Base-by-base conservation (phyloP, 192 early-diverging fungal species). In the Podila minutissima region DNA sequence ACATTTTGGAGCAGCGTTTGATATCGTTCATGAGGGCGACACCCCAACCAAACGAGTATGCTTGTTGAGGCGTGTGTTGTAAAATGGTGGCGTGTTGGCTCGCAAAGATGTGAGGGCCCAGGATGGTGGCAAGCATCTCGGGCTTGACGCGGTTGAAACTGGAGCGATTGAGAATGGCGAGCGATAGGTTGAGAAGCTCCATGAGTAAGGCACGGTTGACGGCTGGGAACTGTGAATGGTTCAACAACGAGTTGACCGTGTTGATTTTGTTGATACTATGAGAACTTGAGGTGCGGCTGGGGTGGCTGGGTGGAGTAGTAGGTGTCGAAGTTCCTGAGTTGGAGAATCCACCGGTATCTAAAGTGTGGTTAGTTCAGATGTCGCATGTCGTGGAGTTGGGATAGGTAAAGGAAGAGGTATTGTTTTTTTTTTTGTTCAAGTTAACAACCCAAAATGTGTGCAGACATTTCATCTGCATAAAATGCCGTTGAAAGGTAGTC, bases 1-100 rank as follows among this genome's bases (percentile, higher is more conserved):
- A 81, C 76, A 81, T 81, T 60, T 81, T 81, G 1, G 70, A 72
- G 55, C 76, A 81, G 0, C 76, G 69, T 65, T 81, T 81, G 28
- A 81, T 81, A 11, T 81, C 76, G 32, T 81, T 81, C 8, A 72
- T 66, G 24, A 81, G 71, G 0, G 76, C 69, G 15, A 81, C 41
- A 31, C 76, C 76, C 76, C 76, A 81, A 26, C 76, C 76, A 51
- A 68, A 81, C 5, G 70, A 72, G 26, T 81, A 81, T 0, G 76
- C 57, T 24, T 81, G 76, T 15, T 81, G 76, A 19, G 76, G 76
- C 0, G 76, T 81, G 20, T 81, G 76, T 29, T 81, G 76, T 4
- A 81, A 31, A 31, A 81, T 73, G 22, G 76, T 81, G 13, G 76
- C 76, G 24, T 81, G 76, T 26, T 81, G 76, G 5, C 70, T 68